These are phyloP conservation scores for Sugiyamaella boreocaroliniensis DNA, from an alignment of 805 yeast species.

Conservation along the genomic window DNA sequence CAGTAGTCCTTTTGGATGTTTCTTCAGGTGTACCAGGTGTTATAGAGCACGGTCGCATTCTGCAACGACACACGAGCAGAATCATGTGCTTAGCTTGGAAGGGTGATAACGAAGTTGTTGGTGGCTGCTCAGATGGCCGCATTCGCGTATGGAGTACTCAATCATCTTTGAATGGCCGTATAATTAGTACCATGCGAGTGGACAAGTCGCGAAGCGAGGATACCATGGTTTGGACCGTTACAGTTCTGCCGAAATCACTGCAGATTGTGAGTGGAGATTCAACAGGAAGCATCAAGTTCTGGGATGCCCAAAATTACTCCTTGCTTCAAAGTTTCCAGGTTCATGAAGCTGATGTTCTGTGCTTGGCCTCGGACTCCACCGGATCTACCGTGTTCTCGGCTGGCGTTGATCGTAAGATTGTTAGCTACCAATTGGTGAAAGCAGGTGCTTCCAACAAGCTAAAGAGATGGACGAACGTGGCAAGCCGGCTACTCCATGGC, in stretches of 20 bases:
- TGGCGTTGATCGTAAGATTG: constrained; percentile 90
- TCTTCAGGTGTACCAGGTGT: constrained; percentile 72
- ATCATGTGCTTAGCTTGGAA: constrained; percentile 76
- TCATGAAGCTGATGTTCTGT: constrained; percentile 88
- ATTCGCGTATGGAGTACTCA: constrained; percentile 70
- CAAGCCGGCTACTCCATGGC: constrained; percentile 75
- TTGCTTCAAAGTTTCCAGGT: constrained; percentile 71
- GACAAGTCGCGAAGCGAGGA: constrained; percentile 82
- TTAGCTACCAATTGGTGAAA: constrained; percentile 53
- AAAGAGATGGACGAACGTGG: constrained; percentile 66
- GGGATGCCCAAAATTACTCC: constrained; percentile 79
- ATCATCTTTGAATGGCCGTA: constrained; percentile 45
- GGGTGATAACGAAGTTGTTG: constrained; percentile 57
- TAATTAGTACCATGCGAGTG: constrained; percentile 82
- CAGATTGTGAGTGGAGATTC: constrained; percentile 96
- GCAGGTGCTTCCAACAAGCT: constrained; percentile 18
- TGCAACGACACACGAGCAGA: constrained; percentile 80
- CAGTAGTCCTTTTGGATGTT: constrained; percentile 76
- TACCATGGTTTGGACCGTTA: constrained; percentile 85
- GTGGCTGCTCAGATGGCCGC: constrained; percentile 95
- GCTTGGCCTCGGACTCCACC: constrained; percentile 52
- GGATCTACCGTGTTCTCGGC: constrained; percentile 72
- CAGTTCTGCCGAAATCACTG: constrained; percentile 51
- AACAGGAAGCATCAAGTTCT: constrained; percentile 85
- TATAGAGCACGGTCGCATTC: constrained; percentile 64